Percentiles rank a stretch among this genome's conserved stretches.
Evolutionary conservation across 768 basidiomycete genomes (phyloP).

Genomic region (Tricholomella constricta): DNA sequence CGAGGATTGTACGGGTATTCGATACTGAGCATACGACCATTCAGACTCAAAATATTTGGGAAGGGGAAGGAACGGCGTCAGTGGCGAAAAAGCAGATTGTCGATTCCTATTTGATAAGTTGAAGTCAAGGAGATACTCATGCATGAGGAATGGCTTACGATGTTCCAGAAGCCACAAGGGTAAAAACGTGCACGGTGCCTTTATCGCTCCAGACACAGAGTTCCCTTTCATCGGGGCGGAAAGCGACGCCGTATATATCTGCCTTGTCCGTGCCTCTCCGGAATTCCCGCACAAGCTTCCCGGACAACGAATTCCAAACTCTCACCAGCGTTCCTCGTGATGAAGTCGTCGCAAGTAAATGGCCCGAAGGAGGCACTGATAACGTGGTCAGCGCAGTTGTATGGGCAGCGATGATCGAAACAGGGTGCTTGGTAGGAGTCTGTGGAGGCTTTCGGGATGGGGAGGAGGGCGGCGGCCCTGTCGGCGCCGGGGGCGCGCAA

Average conservation of each 20-base stretch:
- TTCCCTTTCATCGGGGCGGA: conserved; percentile 83
- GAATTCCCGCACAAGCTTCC: conserved; percentile 77
- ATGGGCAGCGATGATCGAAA: conserved; percentile 85
- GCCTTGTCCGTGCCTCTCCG: conserved; percentile 88
- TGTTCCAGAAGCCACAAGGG: conserved; percentile 63
- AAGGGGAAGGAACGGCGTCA: conserved; percentile 78
- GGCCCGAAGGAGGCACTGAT: conserved; percentile 75
- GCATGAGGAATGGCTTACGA: conserved; percentile 47
- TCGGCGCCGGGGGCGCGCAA: conserved; percentile 60
- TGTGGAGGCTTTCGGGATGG: conserved; percentile 59
- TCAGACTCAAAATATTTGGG: conserved; percentile 95
- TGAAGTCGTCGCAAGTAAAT: conserved; percentile 82
- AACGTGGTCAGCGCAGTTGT: conserved; percentile 77
- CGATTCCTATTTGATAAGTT: conserved; percentile 58
- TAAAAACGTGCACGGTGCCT: conserved; percentile 90
- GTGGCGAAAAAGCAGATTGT: conserved; percentile 78
- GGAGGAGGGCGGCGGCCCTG: conserved; percentile 55
- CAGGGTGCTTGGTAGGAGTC: conserved; percentile 60
- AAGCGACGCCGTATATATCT: conserved; percentile 87
- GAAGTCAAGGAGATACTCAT: neutral
- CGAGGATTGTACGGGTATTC: conserved; percentile 81
- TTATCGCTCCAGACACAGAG: conserved; percentile 95
- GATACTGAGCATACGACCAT: conserved; percentile 94
- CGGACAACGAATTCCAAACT: conserved; percentile 78
- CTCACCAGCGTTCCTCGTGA: conserved; percentile 82